Conservation (phyloP, 345 rosid genomes). For the Brassica rapa region DNA sequence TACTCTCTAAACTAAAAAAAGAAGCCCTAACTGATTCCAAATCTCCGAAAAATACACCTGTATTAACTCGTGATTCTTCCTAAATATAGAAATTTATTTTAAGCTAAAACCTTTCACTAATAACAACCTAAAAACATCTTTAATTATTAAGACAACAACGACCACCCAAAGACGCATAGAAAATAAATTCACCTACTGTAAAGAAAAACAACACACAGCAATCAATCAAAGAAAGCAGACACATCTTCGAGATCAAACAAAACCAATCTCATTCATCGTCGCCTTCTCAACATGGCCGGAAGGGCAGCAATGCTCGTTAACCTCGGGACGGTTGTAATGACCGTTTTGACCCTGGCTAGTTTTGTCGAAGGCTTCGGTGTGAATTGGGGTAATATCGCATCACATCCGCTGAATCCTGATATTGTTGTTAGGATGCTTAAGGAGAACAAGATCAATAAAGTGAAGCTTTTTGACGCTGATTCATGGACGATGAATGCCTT, state of each 20-base stretch:
- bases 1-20: not conserved
- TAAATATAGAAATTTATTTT: conserved; percentile 34
- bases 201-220: not conserved
- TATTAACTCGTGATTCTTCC: conserved; percentile 15
- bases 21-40: conserved; percentile 20
- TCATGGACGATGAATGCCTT: conserved; percentile 52
- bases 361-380: conserved; percentile 59
- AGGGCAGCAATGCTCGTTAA: conserved; percentile 37
- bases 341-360: conserved; percentile 38
- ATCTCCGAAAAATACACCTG: conserved; percentile 5
- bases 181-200: conserved; percentile 10
- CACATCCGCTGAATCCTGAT: conserved; percentile 60
- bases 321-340: conserved; percentile 28
- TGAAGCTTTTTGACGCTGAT: conserved; percentile 82
- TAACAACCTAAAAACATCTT: conserved; percentile 30
- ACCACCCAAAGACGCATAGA: conserved; percentile 20
- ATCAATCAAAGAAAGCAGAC: conserved; percentile 3
- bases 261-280: conserved; percentile 18
- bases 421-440: conserved; percentile 67
- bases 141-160: conserved; percentile 24
- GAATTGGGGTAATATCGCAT: conserved; percentile 75
- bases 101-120: conserved; percentile 25
- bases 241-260: conserved; percentile 16
- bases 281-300: conserved; percentile 37
- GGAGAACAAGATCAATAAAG: conserved; percentile 66